Conservation (phyloP, 768 basidiomycete species). For the Mycena chlorophos region DNA sequence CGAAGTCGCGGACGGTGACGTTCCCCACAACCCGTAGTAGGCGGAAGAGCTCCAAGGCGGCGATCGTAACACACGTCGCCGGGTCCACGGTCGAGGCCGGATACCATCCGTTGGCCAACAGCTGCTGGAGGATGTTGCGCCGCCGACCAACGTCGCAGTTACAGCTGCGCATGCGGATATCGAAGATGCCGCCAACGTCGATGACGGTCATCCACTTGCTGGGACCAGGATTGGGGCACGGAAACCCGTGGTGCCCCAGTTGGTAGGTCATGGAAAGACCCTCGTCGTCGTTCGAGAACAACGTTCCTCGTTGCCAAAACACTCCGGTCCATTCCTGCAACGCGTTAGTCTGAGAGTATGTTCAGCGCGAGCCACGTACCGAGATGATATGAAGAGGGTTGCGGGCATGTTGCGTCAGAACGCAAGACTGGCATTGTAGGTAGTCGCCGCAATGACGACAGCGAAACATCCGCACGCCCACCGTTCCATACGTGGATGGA, state of each 20-base stretch:
- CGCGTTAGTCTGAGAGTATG: neutral
- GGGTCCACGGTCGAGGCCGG: constrained; percentile 2
- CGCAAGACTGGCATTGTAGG: neutral
- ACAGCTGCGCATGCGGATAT: neutral
- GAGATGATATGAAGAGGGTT: neutral
- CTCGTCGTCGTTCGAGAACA: neutral
- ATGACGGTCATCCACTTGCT: neutral
- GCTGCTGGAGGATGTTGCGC: neutral
- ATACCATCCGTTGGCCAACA: constrained; percentile 8
- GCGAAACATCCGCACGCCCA: neutral
- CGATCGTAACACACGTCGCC: neutral
- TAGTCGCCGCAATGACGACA: constrained; percentile 2
- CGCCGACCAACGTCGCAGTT: neutral
- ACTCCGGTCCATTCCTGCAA: neutral
- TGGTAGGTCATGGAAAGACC: neutral
- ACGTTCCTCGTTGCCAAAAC: neutral
- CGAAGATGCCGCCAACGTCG: neutral
- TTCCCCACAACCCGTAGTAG: neutral
- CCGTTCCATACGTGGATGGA: neutral
- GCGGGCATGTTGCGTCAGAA: neutral
- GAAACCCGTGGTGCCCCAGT: neutral
- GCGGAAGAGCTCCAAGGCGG: neutral
- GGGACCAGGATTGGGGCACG: neutral
- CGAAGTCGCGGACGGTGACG: neutral
- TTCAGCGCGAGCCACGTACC: neutral